Evolutionary conservation across 1,139 yeast genomes (phyloP).

Genomic region (Sugiyamaella sp.): DNA sequence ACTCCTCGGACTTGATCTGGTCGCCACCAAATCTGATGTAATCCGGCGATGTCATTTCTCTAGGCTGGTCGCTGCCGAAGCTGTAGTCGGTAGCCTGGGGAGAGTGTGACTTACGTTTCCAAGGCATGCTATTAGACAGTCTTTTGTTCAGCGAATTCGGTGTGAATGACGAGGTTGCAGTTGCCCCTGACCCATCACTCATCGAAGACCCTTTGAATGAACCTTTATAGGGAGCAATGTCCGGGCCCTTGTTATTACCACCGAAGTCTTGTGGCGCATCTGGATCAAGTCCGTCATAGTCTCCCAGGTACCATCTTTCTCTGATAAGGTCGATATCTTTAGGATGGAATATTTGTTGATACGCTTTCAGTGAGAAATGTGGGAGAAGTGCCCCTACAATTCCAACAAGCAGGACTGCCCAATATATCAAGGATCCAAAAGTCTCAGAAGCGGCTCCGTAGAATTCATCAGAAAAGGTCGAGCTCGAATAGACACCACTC

Average conservation of each 20-base stretch:
- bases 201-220: slow-evolving; percentile 13
- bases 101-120: slow-evolving; percentile 17
- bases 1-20: slow-evolving; percentile 19
- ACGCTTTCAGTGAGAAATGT: slow-evolving; percentile 66
- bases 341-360: slow-evolving; percentile 67
- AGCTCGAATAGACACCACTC: slow-evolving; percentile 89
- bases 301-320: slow-evolving; percentile 51
- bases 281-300: slow-evolving; percentile 21
- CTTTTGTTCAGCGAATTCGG: slow-evolving; percentile 11
- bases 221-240: slow-evolving; percentile 11
- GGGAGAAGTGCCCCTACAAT: slow-evolving; percentile 74
- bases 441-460: slow-evolving; percentile 75
- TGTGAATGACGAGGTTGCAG: neutral
- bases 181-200: slow-evolving; percentile 14
- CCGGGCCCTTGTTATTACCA: slow-evolving; percentile 5
- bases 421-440: slow-evolving; percentile 71
- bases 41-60: slow-evolving; percentile 23
- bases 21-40: slow-evolving; percentile 20
- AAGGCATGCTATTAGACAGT: slow-evolving; percentile 14
- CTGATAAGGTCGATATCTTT: slow-evolving; percentile 83
- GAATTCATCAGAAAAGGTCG: slow-evolving; percentile 62
- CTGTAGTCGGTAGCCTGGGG: slow-evolving; percentile 18
- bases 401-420: slow-evolving; percentile 84
- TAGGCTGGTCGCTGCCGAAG: slow-evolving; percentile 19
- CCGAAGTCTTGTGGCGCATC: slow-evolving; percentile 16